phyloP scores from a whole-genome alignment of 768 basidiomycete genomes.

The Auricularia auricula-judae region DNA sequence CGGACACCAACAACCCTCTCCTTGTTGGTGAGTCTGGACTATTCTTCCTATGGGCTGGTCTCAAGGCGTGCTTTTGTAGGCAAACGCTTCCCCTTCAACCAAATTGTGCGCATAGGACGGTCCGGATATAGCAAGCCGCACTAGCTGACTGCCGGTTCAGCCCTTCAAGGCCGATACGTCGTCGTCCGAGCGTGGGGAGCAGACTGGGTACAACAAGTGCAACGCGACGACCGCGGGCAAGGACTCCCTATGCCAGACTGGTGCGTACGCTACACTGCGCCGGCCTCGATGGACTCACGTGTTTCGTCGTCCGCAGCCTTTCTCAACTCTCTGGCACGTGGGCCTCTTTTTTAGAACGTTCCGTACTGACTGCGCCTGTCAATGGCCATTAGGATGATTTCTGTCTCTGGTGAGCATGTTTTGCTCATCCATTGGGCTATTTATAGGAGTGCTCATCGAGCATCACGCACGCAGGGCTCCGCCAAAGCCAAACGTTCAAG shows the following conservation, averaged over 20 bases:
- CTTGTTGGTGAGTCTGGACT: neutral
- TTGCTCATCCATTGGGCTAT: no score
- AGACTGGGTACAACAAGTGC: constrained; percentile 56
- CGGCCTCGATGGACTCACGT: constrained; percentile 9
- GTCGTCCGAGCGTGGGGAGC: constrained; percentile 37
- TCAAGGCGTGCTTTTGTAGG: neutral
- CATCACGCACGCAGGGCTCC: no score
- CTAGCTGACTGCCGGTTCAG: constrained; percentile 4
- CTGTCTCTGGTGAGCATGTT: no score
- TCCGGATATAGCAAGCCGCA: no score
- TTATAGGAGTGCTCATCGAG: no score
- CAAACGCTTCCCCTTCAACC: neutral
- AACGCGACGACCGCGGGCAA: constrained; percentile 55
- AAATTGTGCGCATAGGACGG: neutral
- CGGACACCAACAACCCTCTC: neutral
- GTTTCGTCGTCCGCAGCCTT: neutral
- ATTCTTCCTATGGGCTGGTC: neutral
- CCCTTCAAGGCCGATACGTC: constrained; percentile 22
- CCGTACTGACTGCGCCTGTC: no score
- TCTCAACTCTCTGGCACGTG: neutral
- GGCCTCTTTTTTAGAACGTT: neutral
- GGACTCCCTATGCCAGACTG: constrained; percentile 57
- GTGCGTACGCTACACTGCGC: constrained; percentile 45
- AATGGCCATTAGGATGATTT: no score
- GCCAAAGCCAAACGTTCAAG: no score